Evolutionary conservation across 257 asterid genomes (phyloP), one percentile per base, ranked within the genome.

Genomic region (Paulownia fortunei): DNA sequence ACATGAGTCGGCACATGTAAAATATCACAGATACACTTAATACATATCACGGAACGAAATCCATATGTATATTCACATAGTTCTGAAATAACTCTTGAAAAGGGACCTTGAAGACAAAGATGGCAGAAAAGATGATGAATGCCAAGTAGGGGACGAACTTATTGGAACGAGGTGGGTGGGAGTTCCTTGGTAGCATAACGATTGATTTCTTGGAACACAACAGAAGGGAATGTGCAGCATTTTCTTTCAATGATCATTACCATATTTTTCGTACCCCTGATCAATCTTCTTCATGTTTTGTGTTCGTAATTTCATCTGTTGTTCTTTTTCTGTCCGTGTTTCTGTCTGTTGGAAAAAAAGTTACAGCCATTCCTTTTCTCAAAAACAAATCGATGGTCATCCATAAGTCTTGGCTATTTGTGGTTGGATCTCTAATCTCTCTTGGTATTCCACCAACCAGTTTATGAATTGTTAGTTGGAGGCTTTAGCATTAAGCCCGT

Each of bases 31-130:
- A 56, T 21, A 7, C 56, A 1, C 61, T n/a, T n/a, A n/a, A n/a
- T n/a, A n/a, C n/a, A n/a, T n/a, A n/a, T n/a, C n/a, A n/a, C n/a
- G n/a, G n/a, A 7, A 44, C 51, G 51, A 5, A 44, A 7, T n/a
- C 3, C 51, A 44, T 5, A 12, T 44, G 13, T 42, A 42, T 42
- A 42, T 42, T 15, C 69, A 3, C 1, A 15, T 51, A 15, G 30
- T 10, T 0, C 9, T 23, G 19, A 58, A 26, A 44, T 3, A 16
- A 49, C 8, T 16, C 7, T 1, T 8, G 56, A 69, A 3, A 68
- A 30, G 11, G 13, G 34, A 92, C 98, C 98, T 90, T 94, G 94
- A 94, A 94, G 77, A 94, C 90, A 52, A 89, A 92, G 47, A 94
- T 76, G 24, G 97, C 97, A 2, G 92, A 88, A 60, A 94, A 87